Conservation (phyloP, 352 stramenopile genomes). For the Phytophthora colocasiae region DNA sequence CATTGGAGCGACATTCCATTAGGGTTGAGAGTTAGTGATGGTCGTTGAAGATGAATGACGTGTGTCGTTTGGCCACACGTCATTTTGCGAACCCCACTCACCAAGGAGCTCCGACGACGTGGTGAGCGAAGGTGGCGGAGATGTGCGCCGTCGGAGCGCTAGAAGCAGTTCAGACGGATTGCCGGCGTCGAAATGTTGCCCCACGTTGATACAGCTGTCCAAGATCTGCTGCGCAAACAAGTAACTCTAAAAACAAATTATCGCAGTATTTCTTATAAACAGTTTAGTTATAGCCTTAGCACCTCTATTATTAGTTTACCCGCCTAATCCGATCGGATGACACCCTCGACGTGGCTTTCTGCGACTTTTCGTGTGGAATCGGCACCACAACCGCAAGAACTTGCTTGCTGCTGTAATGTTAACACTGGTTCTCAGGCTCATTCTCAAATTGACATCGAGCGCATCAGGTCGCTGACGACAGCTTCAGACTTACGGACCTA, state of each 20-base stretch:
- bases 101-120: conserved; percentile 12
- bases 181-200: neutral
- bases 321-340: conserved; percentile 12
- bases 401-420: neutral
- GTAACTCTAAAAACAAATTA: neutral
- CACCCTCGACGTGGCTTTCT: conserved; percentile 38
- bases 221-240: neutral
- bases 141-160: conserved; percentile 14
- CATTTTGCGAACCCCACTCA: conserved; percentile 26
- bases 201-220: neutral
- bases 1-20: conserved; percentile 3
- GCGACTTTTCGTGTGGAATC: conserved; percentile 45
- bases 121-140: conserved; percentile 16
- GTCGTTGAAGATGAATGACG: conserved; percentile 31
- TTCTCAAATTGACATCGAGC: conserved; percentile 25
- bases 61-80: conserved; percentile 16
- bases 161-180: neutral
- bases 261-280: too few relatives aligned
- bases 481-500: neutral
- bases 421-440: conserved; percentile 18
- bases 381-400: conserved; percentile 33
- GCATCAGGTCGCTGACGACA: neutral
- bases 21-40: conserved; percentile 13
- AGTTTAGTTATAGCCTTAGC: neutral
- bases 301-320: neutral